phyloP scores from a whole-genome alignment of 2,329 filamentous ascomycete genomes.

The Teratosphaeria epicoccoides region DNA sequence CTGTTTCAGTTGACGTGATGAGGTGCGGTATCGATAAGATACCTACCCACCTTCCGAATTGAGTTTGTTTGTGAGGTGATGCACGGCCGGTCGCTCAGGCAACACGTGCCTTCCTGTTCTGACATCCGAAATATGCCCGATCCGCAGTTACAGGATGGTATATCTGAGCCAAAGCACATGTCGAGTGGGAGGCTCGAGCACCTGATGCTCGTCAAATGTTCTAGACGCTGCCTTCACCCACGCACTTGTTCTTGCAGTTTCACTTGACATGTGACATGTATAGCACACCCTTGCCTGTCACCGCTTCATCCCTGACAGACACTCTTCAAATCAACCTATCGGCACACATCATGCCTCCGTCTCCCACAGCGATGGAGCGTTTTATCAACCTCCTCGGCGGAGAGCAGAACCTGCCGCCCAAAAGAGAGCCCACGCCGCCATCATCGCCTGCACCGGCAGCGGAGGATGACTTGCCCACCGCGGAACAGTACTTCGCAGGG shows the following conservation, averaged over 20 bases:
- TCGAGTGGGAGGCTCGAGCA: not conserved
- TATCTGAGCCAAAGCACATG: too few relatives aligned
- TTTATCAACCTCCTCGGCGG: slow-evolving; percentile 10
- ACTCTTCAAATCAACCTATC: not conserved
- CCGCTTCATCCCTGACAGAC: not conserved
- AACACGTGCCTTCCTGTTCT: not conserved
- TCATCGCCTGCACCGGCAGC: slow-evolving; percentile 1
- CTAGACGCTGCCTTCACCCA: not conserved
- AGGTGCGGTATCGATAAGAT: not conserved
- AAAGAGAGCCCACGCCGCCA: slow-evolving; percentile 1
- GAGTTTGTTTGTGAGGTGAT: too few relatives aligned
- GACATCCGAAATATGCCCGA: not conserved
- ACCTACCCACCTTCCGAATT: too few relatives aligned
- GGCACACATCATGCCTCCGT: slow-evolving; percentile 6
- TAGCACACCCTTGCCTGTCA: not conserved
- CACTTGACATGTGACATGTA: not conserved
- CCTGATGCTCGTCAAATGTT: not conserved
- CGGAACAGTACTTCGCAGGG: not conserved
- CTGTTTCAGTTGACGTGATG: not conserved
- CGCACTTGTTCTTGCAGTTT: not conserved
- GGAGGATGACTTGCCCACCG: not conserved
- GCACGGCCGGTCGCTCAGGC: too few relatives aligned
- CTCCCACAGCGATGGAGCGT: slow-evolving; percentile 8
- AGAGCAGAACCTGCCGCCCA: slow-evolving; percentile 10
- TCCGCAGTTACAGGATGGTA: not conserved